Percentiles rank a stretch among this genome's conserved stretches.
Evolutionary conservation across 1,284 basidiomycete species (phyloP).

Genomic region (Mycosarcoma maydis): DNA sequence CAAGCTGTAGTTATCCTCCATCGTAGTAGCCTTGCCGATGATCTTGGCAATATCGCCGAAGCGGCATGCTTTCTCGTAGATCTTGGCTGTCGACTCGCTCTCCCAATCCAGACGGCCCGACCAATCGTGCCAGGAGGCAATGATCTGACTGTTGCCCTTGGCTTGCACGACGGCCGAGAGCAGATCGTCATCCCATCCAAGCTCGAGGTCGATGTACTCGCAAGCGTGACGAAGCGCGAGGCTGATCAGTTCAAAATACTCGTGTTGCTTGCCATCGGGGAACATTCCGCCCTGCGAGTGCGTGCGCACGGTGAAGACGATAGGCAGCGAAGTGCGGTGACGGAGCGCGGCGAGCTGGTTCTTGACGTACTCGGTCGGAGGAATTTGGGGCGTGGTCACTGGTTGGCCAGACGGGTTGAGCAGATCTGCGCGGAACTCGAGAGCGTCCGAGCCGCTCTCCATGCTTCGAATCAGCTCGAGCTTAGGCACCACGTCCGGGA

Average conservation of each 20-base stretch:
- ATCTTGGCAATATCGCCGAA: constrained; percentile 90
- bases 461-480: constrained; percentile 78
- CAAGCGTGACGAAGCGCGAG: constrained; percentile 84
- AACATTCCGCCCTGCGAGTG: constrained; percentile 89
- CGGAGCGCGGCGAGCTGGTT: constrained; percentile 84
- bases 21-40: constrained; percentile 80
- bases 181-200: constrained; percentile 76
- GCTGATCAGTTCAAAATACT: constrained; percentile 80
- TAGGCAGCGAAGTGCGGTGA: constrained; percentile 80
- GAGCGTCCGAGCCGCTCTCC: constrained; percentile 85
- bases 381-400: constrained; percentile 71
- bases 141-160: constrained; percentile 81
- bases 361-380: constrained; percentile 79
- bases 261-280: constrained; percentile 79
- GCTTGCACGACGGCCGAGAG: constrained; percentile 74
- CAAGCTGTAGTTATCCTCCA: constrained; percentile 84
- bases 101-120: constrained; percentile 86
- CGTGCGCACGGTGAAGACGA: constrained; percentile 91
- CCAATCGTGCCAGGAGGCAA: constrained; percentile 96
- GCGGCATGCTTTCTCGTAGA: constrained; percentile 44
- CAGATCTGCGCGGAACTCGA: constrained; percentile 93
- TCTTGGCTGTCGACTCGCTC: constrained; percentile 72
- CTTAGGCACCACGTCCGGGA: constrained; percentile 82
- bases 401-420: constrained; percentile 73
- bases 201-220: constrained; percentile 94